Evolutionary conservation across 257 asterid genomes (phyloP), one percentile per base, ranked within the genome.

Genomic region (Nicotiana otophora): DNA sequence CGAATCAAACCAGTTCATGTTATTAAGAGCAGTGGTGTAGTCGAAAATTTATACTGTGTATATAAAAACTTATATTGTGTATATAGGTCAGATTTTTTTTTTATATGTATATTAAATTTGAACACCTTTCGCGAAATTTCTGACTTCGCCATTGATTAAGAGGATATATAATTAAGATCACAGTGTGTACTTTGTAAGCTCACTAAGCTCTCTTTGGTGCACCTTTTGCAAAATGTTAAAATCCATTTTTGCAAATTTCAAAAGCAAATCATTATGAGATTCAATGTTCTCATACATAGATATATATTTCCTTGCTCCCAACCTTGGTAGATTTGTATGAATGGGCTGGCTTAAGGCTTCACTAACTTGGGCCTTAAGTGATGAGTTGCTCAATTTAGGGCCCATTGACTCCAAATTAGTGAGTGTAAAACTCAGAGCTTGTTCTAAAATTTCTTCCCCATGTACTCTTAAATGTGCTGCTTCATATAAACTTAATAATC

Each of bases 401-500:
- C 10, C 10, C 20, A n/a, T 33, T 30, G 78, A 61, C 19, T 77
- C 54, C 8, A 83, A 78, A 12, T 83, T 66, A n/a, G 34, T 10
- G 26, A 48, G 4, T 19, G 85, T 77, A 51, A 83, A 77, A 39
- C 28, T 17, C 3, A 83, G 14, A 17, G 82, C 85, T 63, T 83
- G 68, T 23, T 83, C 82, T 10, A 83, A 58, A 42, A 83, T 77
- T 4, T 63, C 61, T 83, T 83, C 85, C 0, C 77, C 61, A 23
- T 77, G 82, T 10, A 76, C 68, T 48, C 77, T 83, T 19, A 76
- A 19, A 26, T 83, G 78, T 46, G 82, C 10, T 20, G 78, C 85
- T 55, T 83, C 85, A 2, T 76, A 83, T 61, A 76, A 76, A 11
- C 82, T 62, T 31, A 83, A 53, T 42, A 83, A n/a, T 16, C 82